phyloP scores from a whole-genome alignment of 768 basidiomycete species.

The Amanita inopinata region DNA sequence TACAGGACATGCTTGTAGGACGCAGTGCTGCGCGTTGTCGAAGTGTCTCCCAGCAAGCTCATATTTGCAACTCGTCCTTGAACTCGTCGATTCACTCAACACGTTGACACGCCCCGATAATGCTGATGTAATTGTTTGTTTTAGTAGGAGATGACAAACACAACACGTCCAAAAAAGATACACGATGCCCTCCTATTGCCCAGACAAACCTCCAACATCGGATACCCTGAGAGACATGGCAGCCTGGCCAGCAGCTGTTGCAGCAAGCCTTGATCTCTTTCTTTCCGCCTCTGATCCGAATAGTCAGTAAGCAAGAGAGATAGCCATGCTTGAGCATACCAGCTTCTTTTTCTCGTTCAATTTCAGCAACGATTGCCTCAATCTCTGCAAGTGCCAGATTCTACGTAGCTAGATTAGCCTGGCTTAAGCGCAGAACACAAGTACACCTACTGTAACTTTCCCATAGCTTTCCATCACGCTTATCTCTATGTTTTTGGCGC shows the following conservation, averaged over 20 bases:
- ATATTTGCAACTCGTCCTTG: background rate
- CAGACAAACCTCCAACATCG: constrained; percentile 23
- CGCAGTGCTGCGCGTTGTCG: constrained; percentile 23
- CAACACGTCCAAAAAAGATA: constrained; percentile 8
- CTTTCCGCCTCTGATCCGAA: constrained; percentile 74
- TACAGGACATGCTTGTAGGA: constrained; percentile 74
- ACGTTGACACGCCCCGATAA: background rate
- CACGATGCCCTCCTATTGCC: constrained; percentile 14
- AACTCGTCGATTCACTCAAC: too few species aligned
- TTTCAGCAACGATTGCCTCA: constrained; percentile 83
- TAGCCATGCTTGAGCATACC: constrained; percentile 35
- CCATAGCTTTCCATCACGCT: constrained; percentile 96
- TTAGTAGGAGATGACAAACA: constrained; percentile 5
- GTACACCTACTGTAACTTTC: constrained; percentile 66
- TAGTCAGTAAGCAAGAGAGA: background rate
- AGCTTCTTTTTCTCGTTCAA: constrained; percentile 96
- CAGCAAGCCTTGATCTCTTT: constrained; percentile 84
- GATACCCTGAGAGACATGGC: constrained; percentile 65
- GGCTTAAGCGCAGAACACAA: background rate
- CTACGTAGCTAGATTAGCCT: constrained; percentile 28
- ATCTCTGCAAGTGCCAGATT: constrained; percentile 83
- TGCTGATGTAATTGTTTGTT: constrained; percentile 14
- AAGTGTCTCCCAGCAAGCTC: background rate
- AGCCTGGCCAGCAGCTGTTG: constrained; percentile 85
- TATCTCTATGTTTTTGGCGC: constrained; percentile 99